Evolutionary conservation across 371 early-diverging fungal genomes (phyloP), one percentile per base, ranked within the genome.

Genomic region (Hamiltosporidium magnivora): DNA sequence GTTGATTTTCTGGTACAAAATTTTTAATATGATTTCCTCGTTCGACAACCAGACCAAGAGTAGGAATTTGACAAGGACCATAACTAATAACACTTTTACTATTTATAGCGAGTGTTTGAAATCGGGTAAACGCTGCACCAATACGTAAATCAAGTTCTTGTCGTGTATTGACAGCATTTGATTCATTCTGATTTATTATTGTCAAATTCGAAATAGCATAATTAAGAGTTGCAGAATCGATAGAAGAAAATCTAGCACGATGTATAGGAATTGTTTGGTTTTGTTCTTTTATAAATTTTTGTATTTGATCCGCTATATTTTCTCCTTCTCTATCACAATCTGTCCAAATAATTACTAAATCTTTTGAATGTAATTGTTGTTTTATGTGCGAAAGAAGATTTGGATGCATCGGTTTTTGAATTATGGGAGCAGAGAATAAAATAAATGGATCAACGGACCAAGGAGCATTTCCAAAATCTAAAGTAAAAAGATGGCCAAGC

Each of bases 301-400:
- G 85, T 11, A 93, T 85, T 73, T 96, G 94, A 3, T 79, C 75
- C 8, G 94, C 97, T 74, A 99, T 99, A 58, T 90, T 88, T 71
- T 99, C 99, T 14, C 99, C 99, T 80, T 97, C 98, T 52, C 93
- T 85, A 84, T 99, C 99, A 75, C 96, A 94, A 85, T 99, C 99
- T 0, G 97, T 97, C 98, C 98, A 99, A 42, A 97, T 93, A 61
- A 94, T 86, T 40, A 98, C 75, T 49, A 85, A 76, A 14, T 88
- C 80, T n/a, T 44, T 37, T 25, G 36, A n/a, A 39, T n/a, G 3
- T 11, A 6, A 6, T 2, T 37, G 39, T 4, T 14, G 59, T 72
- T 77, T 83, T 81, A 59, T 3, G 9, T 76, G 77, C 1, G 80
- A 79, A 25, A 75, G 73, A 6, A 79, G 78, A 3, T 41, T 3